Base-by-base conservation (phyloP, 2,329 filamentous ascomycete genomes). In the Botrytis sinoallii region DNA sequence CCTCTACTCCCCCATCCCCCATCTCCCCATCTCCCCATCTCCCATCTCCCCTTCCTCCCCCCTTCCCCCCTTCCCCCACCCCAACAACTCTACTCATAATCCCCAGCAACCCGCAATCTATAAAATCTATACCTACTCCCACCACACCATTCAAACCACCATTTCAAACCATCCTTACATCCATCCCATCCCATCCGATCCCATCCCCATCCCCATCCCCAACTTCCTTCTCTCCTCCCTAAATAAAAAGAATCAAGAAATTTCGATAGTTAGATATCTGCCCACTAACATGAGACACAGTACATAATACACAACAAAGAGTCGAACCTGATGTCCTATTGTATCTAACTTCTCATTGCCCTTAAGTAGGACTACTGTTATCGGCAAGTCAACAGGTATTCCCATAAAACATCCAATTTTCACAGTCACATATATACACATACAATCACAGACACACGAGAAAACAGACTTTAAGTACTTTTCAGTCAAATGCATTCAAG, bases 401-500 rank as follows among this genome's bases (percentile, higher is more conserved):
- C 29, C n/a, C 52, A 64, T 8, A 12, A 61, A n/a, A 18, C 4
- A 20, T n/a, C 25, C 29, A 3, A 42, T 29, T 4, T 64, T 29
- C 61, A 42, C 42, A 44, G 42, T 7, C 16, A 42, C 61, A 44
- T 6, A 25, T 12, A 63, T 6, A 25, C 22, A 63, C 35, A 63
- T 12, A n/a, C 38, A 6, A n/a, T 20, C 61, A n/a, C 14, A 29
- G 18, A 64, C 9, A 18, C 12, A 46, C 0, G 9, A 22, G 29
- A 22, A 46, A 44, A 32, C 29, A 42, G 29, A 64, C 16, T 42
- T 10, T 14, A n/a, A 22, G 29, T 46, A 65, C n/a, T 67, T 52
- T 52, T 38, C 44, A 67, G 35, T 52, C 7, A 40, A 67, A 48
- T 67, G 64, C 64, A 67, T 67, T 67, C 22, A 40, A n/a, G 44